A percentile compares a stretch with the other conserved stretches of the same genome.
Evolutionary conservation across 257 asterid genomes (phyloP).

Genomic region (Striga asiatica): DNA sequence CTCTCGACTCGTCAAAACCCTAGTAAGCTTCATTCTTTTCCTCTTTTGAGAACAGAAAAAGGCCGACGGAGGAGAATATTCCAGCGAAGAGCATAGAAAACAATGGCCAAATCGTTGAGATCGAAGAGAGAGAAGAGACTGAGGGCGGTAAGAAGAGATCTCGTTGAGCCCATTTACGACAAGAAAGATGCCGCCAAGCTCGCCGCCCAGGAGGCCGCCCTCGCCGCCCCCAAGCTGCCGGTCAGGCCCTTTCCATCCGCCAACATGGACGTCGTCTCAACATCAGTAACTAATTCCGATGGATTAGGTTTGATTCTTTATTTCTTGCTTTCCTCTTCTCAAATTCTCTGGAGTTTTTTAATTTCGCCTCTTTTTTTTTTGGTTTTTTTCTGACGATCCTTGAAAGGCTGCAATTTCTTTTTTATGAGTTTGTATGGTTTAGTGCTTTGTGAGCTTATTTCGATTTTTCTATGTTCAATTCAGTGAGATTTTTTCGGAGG

Average conservation of each 20-base stretch:
- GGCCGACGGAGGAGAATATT: no score
- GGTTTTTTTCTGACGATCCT: no score
- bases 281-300: slow-evolving; percentile 8
- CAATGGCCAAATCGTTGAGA: slow-evolving; percentile 77
- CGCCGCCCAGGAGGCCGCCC: slow-evolving; percentile 79
- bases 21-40: no score
- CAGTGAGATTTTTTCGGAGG: no score
- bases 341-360: not conserved
- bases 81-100: no score
- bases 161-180: slow-evolving; percentile 60
- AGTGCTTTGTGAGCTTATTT: no score
- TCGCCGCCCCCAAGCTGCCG: slow-evolving; percentile 82
- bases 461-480: no score
- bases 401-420: no score
- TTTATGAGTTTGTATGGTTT: no score
- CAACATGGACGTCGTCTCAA: slow-evolving; percentile 23
- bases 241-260: slow-evolving; percentile 28
- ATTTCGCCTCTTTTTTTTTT: not conserved
- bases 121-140: slow-evolving; percentile 86
- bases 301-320: slow-evolving; percentile 30
- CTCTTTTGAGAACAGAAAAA: no score
- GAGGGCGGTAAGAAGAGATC: slow-evolving; percentile 76
- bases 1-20: no score
- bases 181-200: slow-evolving; percentile 82
- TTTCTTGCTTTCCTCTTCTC: not conserved